Conservation (phyloP, 2,329 filamentous ascomycete genomes). For the Fusarium sp. region DNA sequence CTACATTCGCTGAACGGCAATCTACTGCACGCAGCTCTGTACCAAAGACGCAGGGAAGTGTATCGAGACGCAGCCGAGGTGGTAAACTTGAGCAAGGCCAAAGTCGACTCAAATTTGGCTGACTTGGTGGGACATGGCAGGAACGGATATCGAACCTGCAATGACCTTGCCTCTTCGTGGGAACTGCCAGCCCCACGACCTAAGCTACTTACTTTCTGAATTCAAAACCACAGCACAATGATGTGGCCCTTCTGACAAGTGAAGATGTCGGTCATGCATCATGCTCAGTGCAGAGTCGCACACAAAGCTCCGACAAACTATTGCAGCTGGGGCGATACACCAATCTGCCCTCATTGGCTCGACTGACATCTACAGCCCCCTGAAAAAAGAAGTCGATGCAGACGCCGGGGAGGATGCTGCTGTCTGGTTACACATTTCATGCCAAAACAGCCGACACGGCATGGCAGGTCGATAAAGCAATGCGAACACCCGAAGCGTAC, state of each 20-base stretch:
- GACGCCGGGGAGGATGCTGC: slow-evolving; percentile 26
- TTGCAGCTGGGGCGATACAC: slow-evolving; percentile 12
- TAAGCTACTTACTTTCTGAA: not conserved
- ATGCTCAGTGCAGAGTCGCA: slow-evolving; percentile 9
- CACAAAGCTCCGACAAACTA: slow-evolving; percentile 11
- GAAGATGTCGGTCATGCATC: not conserved
- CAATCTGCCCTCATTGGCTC: slow-evolving; percentile 8
- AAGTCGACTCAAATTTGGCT: slow-evolving; percentile 70
- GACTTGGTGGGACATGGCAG: slow-evolving; percentile 40
- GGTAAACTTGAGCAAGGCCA: slow-evolving; percentile 66
- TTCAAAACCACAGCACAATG: slow-evolving; percentile 4
- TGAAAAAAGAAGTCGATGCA: slow-evolving; percentile 16
- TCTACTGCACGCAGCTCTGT: slow-evolving; percentile 47
- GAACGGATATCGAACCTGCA: slow-evolving; percentile 1
- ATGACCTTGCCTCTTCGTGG: not conserved
- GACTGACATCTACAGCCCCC: slow-evolving; percentile 4
- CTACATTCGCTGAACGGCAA: slow-evolving; percentile 56
- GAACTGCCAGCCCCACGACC: not conserved
- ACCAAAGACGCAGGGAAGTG: slow-evolving; percentile 50
- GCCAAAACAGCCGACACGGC: slow-evolving; percentile 31
- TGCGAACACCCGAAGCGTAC: slow-evolving; percentile 27
- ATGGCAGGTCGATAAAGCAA: slow-evolving; percentile 35
- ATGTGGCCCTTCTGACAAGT: not conserved
- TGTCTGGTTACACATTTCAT: slow-evolving; percentile 36
- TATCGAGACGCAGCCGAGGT: slow-evolving; percentile 55